Conservation (phyloP, 345 rosid species). For the Eucalyptus polyanthemos region DNA sequence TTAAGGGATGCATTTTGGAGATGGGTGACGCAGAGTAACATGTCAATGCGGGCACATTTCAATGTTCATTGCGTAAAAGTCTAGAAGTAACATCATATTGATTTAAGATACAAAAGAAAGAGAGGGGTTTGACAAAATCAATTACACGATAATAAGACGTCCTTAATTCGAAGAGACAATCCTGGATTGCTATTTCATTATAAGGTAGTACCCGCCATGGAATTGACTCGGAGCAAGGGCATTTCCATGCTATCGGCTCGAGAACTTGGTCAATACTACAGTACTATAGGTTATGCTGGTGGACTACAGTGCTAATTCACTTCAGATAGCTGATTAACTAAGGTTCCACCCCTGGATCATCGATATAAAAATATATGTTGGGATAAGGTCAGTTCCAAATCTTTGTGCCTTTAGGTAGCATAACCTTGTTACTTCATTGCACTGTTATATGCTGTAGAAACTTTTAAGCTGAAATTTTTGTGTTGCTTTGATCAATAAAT, state of each 20-base stretch:
- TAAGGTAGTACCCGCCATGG: not conserved
- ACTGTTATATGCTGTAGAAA: no score
- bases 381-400: not conserved
- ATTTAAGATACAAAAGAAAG: not conserved
- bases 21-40: not conserved
- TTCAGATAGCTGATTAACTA: not conserved
- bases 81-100: not conserved
- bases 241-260: not conserved
- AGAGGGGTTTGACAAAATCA: not conserved
- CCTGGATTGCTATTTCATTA: not conserved
- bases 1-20: not conserved
- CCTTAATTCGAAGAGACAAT: not conserved
- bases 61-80: not conserved
- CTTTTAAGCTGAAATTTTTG: no score
- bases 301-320: not conserved
- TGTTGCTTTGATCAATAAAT: no score
- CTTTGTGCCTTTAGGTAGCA: not conserved
- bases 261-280: not conserved
- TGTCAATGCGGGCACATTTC: not conserved
- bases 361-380: not conserved
- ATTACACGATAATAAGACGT: not conserved
- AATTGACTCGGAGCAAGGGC: not conserved
- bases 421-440: not conserved
- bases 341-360: not conserved
- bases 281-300: not conserved